These are phyloP conservation scores for Boletus insuetus DNA, from an alignment of 768 basidiomycete genomes.

Conservation along the genomic window DNA sequence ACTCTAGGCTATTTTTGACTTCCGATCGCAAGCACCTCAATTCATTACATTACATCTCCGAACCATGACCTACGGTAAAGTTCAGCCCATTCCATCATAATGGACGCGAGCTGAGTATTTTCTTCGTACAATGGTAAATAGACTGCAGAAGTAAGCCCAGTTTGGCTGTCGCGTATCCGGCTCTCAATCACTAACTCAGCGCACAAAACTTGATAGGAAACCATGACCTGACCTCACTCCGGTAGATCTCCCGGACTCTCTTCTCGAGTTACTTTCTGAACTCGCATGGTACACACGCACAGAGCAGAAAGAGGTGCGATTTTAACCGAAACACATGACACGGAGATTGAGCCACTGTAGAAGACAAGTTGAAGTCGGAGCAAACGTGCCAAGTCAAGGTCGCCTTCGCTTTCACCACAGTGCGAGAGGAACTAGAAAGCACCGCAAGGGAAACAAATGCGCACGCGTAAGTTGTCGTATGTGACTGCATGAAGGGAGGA, in stretches of 20 bases:
- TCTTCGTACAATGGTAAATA: background rate
- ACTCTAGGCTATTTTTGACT: too few species aligned
- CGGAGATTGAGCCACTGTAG: background rate
- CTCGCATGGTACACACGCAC: background rate
- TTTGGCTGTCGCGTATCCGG: background rate
- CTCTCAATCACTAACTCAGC: background rate
- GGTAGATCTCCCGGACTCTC: slow-evolving; percentile 6
- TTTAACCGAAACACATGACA: background rate
- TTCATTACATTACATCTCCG: background rate
- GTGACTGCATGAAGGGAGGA: background rate
- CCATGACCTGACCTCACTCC: slow-evolving; percentile 2
- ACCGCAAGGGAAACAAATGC: slow-evolving; percentile 26
- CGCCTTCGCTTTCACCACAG: slow-evolving; percentile 14
- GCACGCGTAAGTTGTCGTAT: slow-evolving; percentile 23
- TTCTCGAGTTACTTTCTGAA: background rate
- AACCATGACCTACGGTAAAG: slow-evolving; percentile 21
- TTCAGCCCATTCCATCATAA: background rate
- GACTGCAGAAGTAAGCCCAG: slow-evolving; percentile 15
- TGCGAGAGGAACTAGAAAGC: slow-evolving; percentile 9
- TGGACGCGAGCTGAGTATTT: slow-evolving; percentile 3
- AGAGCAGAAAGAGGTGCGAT: slow-evolving; percentile 15
- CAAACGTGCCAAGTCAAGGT: slow-evolving; percentile 21
- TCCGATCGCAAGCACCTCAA: background rate
- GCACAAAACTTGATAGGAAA: slow-evolving; percentile 7
- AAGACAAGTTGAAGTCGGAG: slow-evolving; percentile 15